Evolutionary conservation across 208 protist genomes (phyloP).

Genomic region (Leishmania lainsoni): DNA sequence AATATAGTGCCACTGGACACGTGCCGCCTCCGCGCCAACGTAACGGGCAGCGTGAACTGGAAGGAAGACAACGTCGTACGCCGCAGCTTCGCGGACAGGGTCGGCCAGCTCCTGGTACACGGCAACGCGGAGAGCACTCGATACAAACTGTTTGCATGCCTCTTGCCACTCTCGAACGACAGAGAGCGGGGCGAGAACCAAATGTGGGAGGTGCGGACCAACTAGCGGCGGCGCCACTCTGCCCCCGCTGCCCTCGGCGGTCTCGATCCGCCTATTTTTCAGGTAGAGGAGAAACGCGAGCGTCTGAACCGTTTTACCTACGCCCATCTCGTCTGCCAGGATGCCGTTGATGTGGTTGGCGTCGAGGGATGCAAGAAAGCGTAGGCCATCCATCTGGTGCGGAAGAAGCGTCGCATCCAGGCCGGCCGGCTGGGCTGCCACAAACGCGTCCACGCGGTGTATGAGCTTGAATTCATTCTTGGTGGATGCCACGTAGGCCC

Average conservation of each 20-base stretch:
- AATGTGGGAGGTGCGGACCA: constrained; percentile 61
- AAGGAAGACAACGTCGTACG: constrained; percentile 54
- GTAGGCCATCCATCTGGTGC: constrained; percentile 97
- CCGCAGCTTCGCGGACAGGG: constrained; percentile 25
- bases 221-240: neutral
- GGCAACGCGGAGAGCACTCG: constrained; percentile 42
- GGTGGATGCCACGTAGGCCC: constrained; percentile 50
- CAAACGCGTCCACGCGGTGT: constrained; percentile 48
- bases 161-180: constrained; percentile 94
- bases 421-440: constrained; percentile 35
- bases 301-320: constrained; percentile 95
- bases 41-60: constrained; percentile 47
- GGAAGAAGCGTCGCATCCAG: constrained; percentile 83
- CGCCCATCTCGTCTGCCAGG: constrained; percentile 97
- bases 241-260: neutral
- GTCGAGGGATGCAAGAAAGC: constrained; percentile 89
- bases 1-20: constrained; percentile 60
- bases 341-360: constrained; percentile 94
- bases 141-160: constrained; percentile 90
- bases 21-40: constrained; percentile 16
- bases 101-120: constrained; percentile 37
- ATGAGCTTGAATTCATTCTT: constrained; percentile 59
- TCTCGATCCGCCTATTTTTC: constrained; percentile 29
- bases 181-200: constrained; percentile 90
- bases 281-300: constrained; percentile 80